These are phyloP conservation scores for Actinidia arguta DNA, from an alignment of 179 eudicot species.

Conservation along the genomic window DNA sequence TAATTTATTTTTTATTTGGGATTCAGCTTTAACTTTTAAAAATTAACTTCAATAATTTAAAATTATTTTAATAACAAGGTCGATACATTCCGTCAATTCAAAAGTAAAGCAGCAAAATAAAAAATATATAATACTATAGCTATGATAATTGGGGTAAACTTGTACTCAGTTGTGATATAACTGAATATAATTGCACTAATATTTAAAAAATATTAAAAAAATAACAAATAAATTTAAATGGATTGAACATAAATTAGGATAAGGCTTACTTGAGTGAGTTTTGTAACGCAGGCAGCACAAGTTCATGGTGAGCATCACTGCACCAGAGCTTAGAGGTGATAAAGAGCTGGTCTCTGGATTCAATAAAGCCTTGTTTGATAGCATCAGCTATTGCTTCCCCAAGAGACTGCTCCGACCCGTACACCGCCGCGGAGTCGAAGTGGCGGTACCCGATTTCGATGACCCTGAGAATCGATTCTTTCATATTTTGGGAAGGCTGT, in stretches of 20 bases:
- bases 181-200: too few species aligned
- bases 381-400: conserved; percentile 46
- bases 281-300: conserved; percentile 48
- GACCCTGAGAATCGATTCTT: conserved; percentile 32
- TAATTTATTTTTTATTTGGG: too few species aligned
- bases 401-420: conserved; percentile 37
- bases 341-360: conserved; percentile 41
- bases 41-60: background rate
- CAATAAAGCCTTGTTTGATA: conserved; percentile 28
- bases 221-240: background rate
- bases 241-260: too few species aligned
- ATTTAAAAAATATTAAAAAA: too few species aligned
- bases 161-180: too few species aligned
- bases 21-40: too few species aligned
- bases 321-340: conserved; percentile 64
- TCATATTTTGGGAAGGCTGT: conserved; percentile 16
- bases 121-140: too few species aligned
- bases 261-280: conserved; percentile 45
- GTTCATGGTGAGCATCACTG: conserved; percentile 35
- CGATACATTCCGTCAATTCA: too few species aligned
- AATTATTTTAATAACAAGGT: too few species aligned
- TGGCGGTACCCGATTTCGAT: conserved; percentile 48
- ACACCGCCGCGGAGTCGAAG: conserved; percentile 45
- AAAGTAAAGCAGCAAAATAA: too few species aligned
- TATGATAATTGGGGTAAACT: too few species aligned